Percentiles rank a stretch among this genome's conserved stretches.
Conservation (phyloP, 2,329 filamentous ascomycete species). For the Leptographium lundbergii region DNA sequence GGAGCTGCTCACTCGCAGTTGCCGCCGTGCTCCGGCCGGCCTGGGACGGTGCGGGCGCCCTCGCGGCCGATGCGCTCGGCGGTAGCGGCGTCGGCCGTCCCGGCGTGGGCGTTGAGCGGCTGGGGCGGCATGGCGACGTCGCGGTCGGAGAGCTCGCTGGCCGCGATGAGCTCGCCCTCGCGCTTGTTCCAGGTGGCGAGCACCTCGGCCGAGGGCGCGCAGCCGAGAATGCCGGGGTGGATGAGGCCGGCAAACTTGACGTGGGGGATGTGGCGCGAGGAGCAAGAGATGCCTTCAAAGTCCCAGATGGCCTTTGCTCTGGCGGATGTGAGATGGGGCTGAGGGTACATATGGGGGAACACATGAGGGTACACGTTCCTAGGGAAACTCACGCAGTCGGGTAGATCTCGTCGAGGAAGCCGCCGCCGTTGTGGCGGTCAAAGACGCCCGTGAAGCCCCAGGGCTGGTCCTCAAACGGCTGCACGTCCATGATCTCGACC, state of each 20-base stretch:
- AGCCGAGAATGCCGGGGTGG: constrained; percentile 84
- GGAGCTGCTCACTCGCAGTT: constrained; percentile 54
- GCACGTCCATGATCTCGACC: constrained; percentile 86
- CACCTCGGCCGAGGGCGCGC: constrained; percentile 68
- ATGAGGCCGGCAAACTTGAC: constrained; percentile 84
- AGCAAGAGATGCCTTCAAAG: constrained; percentile 54
- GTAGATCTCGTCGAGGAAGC: constrained; percentile 79
- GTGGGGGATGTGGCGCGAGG: constrained; percentile 73
- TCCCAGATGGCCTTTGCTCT: constrained; percentile 47
- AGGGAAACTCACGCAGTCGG: constrained; percentile 56
- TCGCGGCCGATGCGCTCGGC: constrained; percentile 59
- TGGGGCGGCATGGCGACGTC: constrained; percentile 69
- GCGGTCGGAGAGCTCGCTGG: constrained; percentile 47
- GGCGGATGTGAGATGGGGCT: neutral
- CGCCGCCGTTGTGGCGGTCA: constrained; percentile 67
- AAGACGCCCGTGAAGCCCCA: constrained; percentile 90
- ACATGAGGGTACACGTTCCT: neutral
- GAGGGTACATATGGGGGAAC: neutral
- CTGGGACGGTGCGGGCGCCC: constrained; percentile 75
- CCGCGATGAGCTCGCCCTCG: constrained; percentile 65
- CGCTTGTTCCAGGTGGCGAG: constrained; percentile 74
- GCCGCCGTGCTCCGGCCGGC: constrained; percentile 74
- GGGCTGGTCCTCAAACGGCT: constrained; percentile 71
- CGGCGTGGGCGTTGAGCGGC: constrained; percentile 59
- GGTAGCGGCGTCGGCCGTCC: constrained; percentile 43